These are phyloP conservation scores for Lentinula detonsa DNA, from an alignment of 768 basidiomycete genomes.

Conservation along the genomic window DNA sequence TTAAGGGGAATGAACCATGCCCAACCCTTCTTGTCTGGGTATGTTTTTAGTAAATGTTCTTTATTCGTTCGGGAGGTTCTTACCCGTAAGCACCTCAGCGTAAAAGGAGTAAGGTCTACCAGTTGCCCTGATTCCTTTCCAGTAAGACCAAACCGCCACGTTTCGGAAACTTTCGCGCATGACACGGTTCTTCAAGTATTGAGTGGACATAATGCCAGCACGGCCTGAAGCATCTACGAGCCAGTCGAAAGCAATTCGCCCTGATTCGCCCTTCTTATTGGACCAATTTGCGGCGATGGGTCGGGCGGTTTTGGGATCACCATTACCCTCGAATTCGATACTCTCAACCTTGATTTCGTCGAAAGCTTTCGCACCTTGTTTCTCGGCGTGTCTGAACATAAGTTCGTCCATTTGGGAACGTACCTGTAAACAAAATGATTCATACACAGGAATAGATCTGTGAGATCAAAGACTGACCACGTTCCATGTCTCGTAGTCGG, in stretches of 20 bases:
- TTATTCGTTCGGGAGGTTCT: slow-evolving; percentile 42
- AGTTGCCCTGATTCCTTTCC: slow-evolving; percentile 43
- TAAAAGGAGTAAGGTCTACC: slow-evolving; percentile 33
- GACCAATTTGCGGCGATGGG: slow-evolving; percentile 50
- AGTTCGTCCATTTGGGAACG: slow-evolving; percentile 59
- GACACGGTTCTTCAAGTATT: slow-evolving; percentile 63
- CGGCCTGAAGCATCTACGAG: slow-evolving; percentile 73
- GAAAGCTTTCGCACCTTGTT: slow-evolving; percentile 45
- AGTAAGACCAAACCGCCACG: slow-evolving; percentile 76
- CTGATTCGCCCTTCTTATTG: slow-evolving; percentile 14
- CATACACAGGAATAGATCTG: neutral
- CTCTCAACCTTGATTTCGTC: slow-evolving; percentile 50
- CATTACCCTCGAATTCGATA: slow-evolving; percentile 36
- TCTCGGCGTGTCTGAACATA: slow-evolving; percentile 48
- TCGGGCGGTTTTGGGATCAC: slow-evolving; percentile 14
- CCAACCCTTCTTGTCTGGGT: slow-evolving; percentile 62
- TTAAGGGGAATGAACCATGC: slow-evolving; percentile 68
- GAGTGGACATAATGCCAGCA: slow-evolving; percentile 60
- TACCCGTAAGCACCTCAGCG: slow-evolving; percentile 44
- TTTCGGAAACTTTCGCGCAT: slow-evolving; percentile 67
- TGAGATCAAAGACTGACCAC: slow-evolving; percentile 34
- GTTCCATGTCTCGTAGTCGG: slow-evolving; percentile 54
- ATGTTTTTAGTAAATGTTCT: neutral
- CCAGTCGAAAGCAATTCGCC: slow-evolving; percentile 59
- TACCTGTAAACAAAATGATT: slow-evolving; percentile 23